These are phyloP conservation scores for Tolypocladium album DNA, from an alignment of 2,329 filamentous ascomycete genomes.

Conservation along the genomic window DNA sequence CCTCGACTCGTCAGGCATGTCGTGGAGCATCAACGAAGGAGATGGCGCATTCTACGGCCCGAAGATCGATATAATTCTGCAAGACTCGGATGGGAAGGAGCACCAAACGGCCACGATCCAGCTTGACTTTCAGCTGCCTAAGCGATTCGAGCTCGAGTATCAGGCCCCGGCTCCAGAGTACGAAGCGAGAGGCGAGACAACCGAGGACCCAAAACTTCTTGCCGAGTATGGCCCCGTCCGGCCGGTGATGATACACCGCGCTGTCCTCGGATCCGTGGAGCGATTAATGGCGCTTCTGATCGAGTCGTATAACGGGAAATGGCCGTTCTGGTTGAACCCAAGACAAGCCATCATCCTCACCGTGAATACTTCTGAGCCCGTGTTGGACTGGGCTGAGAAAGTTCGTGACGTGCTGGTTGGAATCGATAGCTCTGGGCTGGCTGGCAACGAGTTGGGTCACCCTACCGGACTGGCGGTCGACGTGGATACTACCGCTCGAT, in stretches of 20 bases:
- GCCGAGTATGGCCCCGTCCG: constrained; percentile 45
- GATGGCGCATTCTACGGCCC: constrained; percentile 88
- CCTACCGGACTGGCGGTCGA: constrained; percentile 58
- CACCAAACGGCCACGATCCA: constrained; percentile 86
- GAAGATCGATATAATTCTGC: constrained; percentile 80
- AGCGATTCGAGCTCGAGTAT: constrained; percentile 70
- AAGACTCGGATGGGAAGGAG: constrained; percentile 71
- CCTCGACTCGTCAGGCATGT: constrained; percentile 54
- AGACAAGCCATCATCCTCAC: constrained; percentile 66
- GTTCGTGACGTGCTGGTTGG: constrained; percentile 42
- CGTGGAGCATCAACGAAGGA: constrained; percentile 67
- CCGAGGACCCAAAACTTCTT: constrained; percentile 34
- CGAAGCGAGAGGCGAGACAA: constrained; percentile 42
- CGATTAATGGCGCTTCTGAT: constrained; percentile 77
- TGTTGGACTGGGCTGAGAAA: constrained; percentile 37
- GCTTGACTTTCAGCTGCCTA: constrained; percentile 80
- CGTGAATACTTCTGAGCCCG: constrained; percentile 49
- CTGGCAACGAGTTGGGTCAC: constrained; percentile 33
- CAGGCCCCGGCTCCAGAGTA: constrained; percentile 54
- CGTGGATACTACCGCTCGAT: constrained; percentile 52
- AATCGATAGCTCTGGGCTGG: constrained; percentile 12
- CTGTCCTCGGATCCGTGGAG: constrained; percentile 75
- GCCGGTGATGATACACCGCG: constrained; percentile 76
- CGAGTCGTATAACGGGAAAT: constrained; percentile 69
- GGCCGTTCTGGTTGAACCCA: constrained; percentile 84